phyloP scores from a whole-genome alignment of 2,329 filamentous ascomycete genomes.

The Orbilia oligospora region DNA sequence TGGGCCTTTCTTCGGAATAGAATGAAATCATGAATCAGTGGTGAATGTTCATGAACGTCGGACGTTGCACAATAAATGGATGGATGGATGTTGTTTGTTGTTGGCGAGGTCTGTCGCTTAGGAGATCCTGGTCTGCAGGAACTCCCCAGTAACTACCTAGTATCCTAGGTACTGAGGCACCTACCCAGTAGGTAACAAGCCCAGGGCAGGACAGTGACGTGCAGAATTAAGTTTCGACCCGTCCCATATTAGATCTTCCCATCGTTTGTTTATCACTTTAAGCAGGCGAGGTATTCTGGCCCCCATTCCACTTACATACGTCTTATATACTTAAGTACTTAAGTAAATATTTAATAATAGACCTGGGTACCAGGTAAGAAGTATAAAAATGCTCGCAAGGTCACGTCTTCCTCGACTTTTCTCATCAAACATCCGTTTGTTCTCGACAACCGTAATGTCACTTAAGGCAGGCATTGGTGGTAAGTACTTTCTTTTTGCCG shows the following conservation, averaged over 20 bases:
- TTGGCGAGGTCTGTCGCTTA: slow-evolving; percentile 28
- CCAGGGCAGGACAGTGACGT: slow-evolving; percentile 17
- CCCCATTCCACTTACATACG: too few relatives aligned
- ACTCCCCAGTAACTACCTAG: slow-evolving; percentile 27
- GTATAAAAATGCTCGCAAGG: slow-evolving; percentile 6
- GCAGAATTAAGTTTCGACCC: background rate
- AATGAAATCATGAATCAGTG: background rate
- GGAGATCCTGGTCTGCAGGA: slow-evolving; percentile 35
- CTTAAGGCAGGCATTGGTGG: slow-evolving; percentile 36
- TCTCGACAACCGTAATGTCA: slow-evolving; percentile 36
- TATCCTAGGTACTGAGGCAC: too few relatives aligned
- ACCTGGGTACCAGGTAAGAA: too few relatives aligned
- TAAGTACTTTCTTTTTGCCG: slow-evolving; percentile 3
- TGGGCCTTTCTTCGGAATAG: background rate
- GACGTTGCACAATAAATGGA: too few relatives aligned
- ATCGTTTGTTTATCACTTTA: background rate
- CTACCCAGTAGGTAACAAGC: background rate
- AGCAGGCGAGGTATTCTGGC: background rate
- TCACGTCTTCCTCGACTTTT: slow-evolving; percentile 12
- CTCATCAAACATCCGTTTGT: slow-evolving; percentile 15
- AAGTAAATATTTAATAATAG: too few relatives aligned
- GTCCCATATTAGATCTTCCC: slow-evolving; percentile 10
- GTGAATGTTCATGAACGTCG: background rate
- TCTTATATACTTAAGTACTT: too few relatives aligned
- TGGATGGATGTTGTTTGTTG: slow-evolving; percentile 21